phyloP scores from a whole-genome alignment of 768 basidiomycete genomes.

The Ramaria sp. region DNA sequence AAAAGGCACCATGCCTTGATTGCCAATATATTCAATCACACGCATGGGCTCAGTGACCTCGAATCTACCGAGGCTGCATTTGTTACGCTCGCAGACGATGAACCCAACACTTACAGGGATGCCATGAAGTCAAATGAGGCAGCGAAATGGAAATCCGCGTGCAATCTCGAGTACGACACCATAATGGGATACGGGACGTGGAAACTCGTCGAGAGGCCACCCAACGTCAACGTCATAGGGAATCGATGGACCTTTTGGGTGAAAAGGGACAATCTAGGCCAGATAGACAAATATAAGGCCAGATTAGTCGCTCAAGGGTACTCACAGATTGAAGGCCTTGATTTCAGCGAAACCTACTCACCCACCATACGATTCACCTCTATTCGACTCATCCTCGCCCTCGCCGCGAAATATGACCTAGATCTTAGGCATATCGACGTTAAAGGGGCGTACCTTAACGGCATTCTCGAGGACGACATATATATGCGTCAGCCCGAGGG shows the following conservation, averaged over 20 bases:
- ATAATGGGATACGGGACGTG: conserved; percentile 14
- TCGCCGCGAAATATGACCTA: conserved; percentile 24
- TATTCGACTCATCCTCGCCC: conserved; percentile 24
- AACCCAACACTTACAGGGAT: conserved; percentile 8
- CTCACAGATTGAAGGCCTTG: conserved; percentile 21
- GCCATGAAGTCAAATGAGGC: conserved; percentile 3
- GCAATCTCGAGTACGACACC: background rate
- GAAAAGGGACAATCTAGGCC: conserved; percentile 17
- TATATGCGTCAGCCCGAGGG: conserved; percentile 27
- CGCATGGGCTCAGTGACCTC: no score
- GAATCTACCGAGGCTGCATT: background rate
- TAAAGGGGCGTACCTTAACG: conserved; percentile 30
- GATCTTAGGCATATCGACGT: conserved; percentile 29
- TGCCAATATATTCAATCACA: no score
- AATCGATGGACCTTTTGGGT: conserved; percentile 20
- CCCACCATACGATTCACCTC: conserved; percentile 16
- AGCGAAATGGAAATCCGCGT: background rate
- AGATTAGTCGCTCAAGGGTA: conserved; percentile 27
- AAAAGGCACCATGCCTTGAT: no score
- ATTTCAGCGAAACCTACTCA: conserved; percentile 16
- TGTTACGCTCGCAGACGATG: background rate
- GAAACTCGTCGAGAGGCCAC: conserved; percentile 13
- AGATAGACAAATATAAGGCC: conserved; percentile 15
- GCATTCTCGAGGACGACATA: conserved; percentile 18
- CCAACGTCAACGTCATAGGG: conserved; percentile 13